Evolutionary conservation across 306 rosid species (phyloP).

Genomic region (Mucuna pruriens): DNA sequence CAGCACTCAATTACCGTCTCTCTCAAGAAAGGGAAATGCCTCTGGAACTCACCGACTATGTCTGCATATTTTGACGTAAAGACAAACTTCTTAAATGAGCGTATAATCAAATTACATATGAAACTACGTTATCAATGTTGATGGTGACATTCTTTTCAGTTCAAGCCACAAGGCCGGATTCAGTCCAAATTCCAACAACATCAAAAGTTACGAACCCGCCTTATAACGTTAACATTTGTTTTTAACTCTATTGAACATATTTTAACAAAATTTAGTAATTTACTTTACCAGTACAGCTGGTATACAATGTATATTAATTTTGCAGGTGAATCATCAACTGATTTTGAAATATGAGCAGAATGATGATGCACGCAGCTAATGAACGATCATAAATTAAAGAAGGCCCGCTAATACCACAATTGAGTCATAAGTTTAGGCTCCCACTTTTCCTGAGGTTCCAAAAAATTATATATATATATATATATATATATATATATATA

Average conservation of each 20-base stretch:
- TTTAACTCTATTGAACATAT: not conserved
- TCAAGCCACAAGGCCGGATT: slow-evolving; percentile 5
- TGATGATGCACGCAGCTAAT: not conserved
- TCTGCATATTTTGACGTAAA: slow-evolving; percentile 30
- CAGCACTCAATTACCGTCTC: not conserved
- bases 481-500: no score
- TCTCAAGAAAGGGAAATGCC: slow-evolving; percentile 33
- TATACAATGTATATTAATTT: not conserved
- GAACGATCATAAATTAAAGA: not conserved
- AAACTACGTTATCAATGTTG: slow-evolving; percentile 6
- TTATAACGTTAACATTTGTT: not conserved
- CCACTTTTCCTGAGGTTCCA: not conserved
- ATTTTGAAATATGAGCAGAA: not conserved
- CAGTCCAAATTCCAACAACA: not conserved
- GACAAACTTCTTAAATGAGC: slow-evolving; percentile 31
- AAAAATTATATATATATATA: not conserved
- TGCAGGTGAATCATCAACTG: not conserved
- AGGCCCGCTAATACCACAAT: not conserved
- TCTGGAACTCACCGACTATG: slow-evolving; percentile 33
- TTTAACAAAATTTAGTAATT: not conserved
- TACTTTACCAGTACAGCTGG: not conserved
- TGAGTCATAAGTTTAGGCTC: not conserved
- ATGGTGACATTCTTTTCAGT: slow-evolving; percentile 29
- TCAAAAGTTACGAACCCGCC: not conserved
- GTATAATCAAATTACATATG: not conserved